phyloP scores from a whole-genome alignment of 2,329 filamentous ascomycete species.

The Elsinoe batatas region DNA sequence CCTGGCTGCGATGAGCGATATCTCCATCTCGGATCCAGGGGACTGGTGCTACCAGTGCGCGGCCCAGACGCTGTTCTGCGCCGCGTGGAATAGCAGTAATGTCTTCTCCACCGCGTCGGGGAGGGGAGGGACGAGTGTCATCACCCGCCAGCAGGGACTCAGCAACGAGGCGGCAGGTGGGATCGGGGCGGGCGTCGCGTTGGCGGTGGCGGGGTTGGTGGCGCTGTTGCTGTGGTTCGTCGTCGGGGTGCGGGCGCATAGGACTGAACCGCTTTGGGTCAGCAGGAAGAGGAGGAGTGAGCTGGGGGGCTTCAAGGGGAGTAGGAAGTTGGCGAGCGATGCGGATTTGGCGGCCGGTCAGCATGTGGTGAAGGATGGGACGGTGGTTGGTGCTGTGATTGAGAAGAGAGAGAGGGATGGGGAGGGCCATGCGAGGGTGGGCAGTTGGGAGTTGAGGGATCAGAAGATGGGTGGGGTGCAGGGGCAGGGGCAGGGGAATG shows the following conservation, averaged over 20 bases:
- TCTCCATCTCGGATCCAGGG: conserved; percentile 34
- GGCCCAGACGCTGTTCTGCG: conserved; percentile 41
- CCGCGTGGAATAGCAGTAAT: conserved; percentile 28
- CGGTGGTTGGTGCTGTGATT: conserved; percentile 25
- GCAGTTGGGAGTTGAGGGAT: conserved; percentile 47
- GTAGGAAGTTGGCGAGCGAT: conserved; percentile 45
- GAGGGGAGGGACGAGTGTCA: neutral
- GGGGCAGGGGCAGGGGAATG: conserved; percentile 22
- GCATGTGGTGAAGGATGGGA: conserved; percentile 28
- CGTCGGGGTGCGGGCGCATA: conserved; percentile 38
- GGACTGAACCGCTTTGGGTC: conserved; percentile 19
- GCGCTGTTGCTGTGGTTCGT: conserved; percentile 35
- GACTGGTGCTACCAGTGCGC: conserved; percentile 46
- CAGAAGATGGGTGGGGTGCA: conserved; percentile 10
- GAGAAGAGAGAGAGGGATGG: conserved; percentile 23
- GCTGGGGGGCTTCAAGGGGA: conserved; percentile 48
- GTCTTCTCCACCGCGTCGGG: neutral
- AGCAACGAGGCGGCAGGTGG: conserved; percentile 35
- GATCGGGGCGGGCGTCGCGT: conserved; percentile 46
- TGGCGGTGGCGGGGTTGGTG: conserved; percentile 37
- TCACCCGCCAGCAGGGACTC: neutral
- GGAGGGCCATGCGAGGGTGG: conserved; percentile 40
- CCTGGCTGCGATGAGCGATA: conserved; percentile 32
- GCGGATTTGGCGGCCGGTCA: conserved; percentile 39
- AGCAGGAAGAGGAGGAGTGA: conserved; percentile 26